Conservation (phyloP, 257 asterid genomes). For the Anisodus acutangulus region DNA sequence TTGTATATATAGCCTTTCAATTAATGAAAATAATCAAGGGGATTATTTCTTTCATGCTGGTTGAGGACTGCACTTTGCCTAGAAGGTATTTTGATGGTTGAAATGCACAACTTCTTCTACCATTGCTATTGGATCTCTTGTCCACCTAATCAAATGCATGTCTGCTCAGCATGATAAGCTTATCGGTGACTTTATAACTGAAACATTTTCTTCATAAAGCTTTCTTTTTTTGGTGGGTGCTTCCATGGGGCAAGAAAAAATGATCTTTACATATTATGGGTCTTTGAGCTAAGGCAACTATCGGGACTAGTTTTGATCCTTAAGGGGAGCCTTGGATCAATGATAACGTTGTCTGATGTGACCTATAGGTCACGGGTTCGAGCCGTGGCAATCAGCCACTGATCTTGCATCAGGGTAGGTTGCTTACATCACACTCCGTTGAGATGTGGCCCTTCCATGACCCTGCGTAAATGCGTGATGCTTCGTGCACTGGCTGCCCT, state of each 20-base stretch:
- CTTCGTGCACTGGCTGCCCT: too few relatives aligned
- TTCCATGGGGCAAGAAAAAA: conserved; percentile 17
- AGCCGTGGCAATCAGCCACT: too few relatives aligned
- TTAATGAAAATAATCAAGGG: too few relatives aligned
- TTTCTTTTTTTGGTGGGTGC: neutral
- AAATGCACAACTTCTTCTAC: conserved; percentile 25
- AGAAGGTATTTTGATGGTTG: conserved; percentile 63
- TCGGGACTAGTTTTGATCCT: neutral
- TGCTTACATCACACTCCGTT: too few relatives aligned
- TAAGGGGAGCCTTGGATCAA: neutral
- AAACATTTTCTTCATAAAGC: conserved; percentile 12
- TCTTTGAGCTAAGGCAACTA: neutral
- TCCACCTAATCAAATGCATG: conserved; percentile 7
- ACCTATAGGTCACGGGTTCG: too few relatives aligned
- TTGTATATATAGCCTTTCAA: too few relatives aligned
- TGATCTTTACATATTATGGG: neutral
- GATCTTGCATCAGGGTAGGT: too few relatives aligned
- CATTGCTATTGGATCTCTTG: neutral
- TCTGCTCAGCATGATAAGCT: neutral
- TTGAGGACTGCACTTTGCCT: conserved; percentile 83
- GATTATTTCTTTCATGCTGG: too few relatives aligned
- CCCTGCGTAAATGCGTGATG: too few relatives aligned
- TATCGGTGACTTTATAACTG: conserved; percentile 3
- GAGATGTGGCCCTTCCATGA: too few relatives aligned
- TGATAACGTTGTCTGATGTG: too few relatives aligned